phyloP scores from a whole-genome alignment of 257 asterid species.

The Solanum pennellii region DNA sequence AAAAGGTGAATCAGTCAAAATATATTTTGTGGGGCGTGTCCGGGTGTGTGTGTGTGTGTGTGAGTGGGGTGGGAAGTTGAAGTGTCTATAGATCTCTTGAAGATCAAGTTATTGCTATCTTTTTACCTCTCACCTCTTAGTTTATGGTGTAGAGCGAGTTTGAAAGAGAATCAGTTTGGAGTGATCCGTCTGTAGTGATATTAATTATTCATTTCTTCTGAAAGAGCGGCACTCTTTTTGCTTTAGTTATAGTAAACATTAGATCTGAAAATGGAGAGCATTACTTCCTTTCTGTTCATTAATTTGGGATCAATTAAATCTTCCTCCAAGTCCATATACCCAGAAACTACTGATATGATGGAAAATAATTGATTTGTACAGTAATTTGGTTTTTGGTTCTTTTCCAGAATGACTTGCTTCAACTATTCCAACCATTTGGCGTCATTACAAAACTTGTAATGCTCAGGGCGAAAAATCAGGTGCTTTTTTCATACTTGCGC shows the following conservation, averaged over 20 bases:
- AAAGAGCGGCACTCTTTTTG: background rate
- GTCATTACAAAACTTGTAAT: constrained; percentile 84
- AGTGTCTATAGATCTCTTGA: background rate
- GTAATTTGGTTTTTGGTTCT: background rate
- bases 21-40: background rate
- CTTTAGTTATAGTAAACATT: background rate
- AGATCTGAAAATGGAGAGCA: background rate
- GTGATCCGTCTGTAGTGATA: background rate
- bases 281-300: background rate
- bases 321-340: background rate
- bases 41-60: background rate
- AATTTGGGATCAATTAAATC: background rate
- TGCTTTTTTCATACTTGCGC: constrained; percentile 9
- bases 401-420: constrained; percentile 87
- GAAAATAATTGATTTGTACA: background rate
- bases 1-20: background rate
- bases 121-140: background rate
- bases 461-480: constrained; percentile 99
- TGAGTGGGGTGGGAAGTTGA: background rate
- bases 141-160: background rate
- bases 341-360: background rate
- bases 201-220: background rate
- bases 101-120: background rate
- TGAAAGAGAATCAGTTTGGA: background rate
- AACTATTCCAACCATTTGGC: constrained; percentile 97